Percentiles rank a stretch among this genome's conserved stretches.
phyloP scores from a whole-genome alignment of 2,329 filamentous ascomycete species.

The Cercospora nicotianae region DNA sequence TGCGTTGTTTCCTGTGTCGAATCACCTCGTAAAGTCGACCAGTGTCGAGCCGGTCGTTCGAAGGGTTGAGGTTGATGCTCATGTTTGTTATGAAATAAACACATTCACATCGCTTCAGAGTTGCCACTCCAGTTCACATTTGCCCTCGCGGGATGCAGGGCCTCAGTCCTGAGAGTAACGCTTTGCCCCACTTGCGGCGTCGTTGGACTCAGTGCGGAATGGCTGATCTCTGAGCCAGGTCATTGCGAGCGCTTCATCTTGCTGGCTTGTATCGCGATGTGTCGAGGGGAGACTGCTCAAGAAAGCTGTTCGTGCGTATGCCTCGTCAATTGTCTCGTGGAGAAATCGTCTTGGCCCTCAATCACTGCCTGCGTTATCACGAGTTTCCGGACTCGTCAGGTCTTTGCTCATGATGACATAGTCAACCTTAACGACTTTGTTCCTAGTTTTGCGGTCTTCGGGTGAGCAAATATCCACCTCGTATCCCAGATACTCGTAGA shows the following conservation, averaged over 20 bases:
- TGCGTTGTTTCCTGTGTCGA: too few species aligned
- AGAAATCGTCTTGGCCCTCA: neutral
- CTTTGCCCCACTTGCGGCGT: neutral
- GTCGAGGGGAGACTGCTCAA: neutral
- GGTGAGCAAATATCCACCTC: constrained; percentile 55
- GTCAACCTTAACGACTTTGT: constrained; percentile 51
- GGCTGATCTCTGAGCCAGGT: neutral
- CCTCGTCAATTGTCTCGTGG: neutral
- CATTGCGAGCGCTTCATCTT: neutral
- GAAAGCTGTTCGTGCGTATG: neutral
- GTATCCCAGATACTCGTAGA: constrained; percentile 64
- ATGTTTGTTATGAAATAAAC: too few species aligned
- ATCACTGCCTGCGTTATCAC: neutral
- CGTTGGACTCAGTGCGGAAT: neutral
- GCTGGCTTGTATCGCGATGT: neutral
- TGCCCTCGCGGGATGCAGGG: too few species aligned
- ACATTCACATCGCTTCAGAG: too few species aligned
- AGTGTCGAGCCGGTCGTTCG: too few species aligned
- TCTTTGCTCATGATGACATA: constrained; percentile 57
- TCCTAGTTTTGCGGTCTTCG: constrained; percentile 49
- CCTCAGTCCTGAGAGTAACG: too few species aligned
- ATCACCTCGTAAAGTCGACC: neutral
- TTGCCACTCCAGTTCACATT: too few species aligned
- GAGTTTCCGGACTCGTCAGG: neutral
- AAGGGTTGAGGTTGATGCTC: too few species aligned